These are phyloP conservation scores for Cladophialophora chaetospira DNA, from an alignment of 2,329 filamentous ascomycete species.

Conservation along the genomic window DNA sequence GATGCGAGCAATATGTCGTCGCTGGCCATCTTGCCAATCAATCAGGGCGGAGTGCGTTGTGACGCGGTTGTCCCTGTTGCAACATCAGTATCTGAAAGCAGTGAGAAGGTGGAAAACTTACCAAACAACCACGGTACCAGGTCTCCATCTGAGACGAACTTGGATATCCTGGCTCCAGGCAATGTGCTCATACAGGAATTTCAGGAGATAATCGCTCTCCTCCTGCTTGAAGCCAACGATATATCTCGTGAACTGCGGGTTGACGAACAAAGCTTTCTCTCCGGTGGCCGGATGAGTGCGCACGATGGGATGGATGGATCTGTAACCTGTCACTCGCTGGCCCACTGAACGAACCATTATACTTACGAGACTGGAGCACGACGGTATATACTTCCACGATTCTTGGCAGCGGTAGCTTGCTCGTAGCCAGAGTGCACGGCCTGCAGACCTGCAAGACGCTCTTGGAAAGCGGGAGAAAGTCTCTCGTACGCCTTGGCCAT, in stretches of 20 bases:
- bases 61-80: too few relatives aligned
- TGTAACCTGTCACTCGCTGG: slow-evolving; percentile 3
- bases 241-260: slow-evolving; percentile 52
- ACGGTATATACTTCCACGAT: slow-evolving; percentile 45
- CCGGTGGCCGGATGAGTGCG: slow-evolving; percentile 53
- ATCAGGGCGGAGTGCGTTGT: slow-evolving; percentile 51
- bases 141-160: slow-evolving; percentile 51
- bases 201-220: slow-evolving; percentile 48
- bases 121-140: slow-evolving; percentile 48
- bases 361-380: slow-evolving; percentile 45
- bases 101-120: too few relatives aligned
- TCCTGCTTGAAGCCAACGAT: slow-evolving; percentile 52
- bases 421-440: slow-evolving; percentile 79
- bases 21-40: slow-evolving; percentile 55
- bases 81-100: too few relatives aligned
- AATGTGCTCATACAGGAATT: slow-evolving; percentile 53
- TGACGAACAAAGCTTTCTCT: slow-evolving; percentile 52
- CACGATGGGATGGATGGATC: slow-evolving; percentile 47
- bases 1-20: slow-evolving; percentile 56
- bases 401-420: slow-evolving; percentile 69
- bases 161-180: slow-evolving; percentile 52
- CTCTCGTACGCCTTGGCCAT: slow-evolving; percentile 78
- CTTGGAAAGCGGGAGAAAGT: slow-evolving; percentile 75
- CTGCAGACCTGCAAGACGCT: slow-evolving; percentile 76
- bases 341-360: background rate